phyloP scores from a whole-genome alignment of 257 asterid species.

The Primulina huaijiensis region DNA sequence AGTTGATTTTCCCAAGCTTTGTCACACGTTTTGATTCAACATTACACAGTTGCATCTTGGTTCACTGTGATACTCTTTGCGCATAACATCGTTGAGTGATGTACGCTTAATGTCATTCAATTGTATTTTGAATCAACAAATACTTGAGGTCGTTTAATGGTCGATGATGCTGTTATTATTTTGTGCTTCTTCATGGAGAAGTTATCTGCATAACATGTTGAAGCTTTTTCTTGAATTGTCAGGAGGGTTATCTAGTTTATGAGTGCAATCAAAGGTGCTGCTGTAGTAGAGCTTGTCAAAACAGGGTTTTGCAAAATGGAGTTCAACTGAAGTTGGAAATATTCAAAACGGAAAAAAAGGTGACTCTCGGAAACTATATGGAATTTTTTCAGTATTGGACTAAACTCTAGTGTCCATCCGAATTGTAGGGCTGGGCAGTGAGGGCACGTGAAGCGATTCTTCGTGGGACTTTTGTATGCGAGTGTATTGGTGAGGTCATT shows the following conservation, averaged over 20 bases:
- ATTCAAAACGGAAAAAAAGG: constrained; percentile 88
- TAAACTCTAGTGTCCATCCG: constrained; percentile 17
- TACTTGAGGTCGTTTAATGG: constrained; percentile 12
- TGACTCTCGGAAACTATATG: constrained; percentile 22
- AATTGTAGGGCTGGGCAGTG: constrained; percentile 95
- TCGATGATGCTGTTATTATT: not conserved
- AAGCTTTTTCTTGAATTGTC: constrained; percentile 33
- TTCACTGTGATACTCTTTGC: not conserved
- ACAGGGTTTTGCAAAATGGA: constrained; percentile 94
- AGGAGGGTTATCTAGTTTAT: constrained; percentile 96
- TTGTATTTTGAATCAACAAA: constrained; percentile 16
- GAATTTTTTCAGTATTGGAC: constrained; percentile 7
- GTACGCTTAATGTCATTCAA: constrained; percentile 2
- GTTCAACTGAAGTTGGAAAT: constrained; percentile 81
- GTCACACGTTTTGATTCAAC: constrained; percentile 12
- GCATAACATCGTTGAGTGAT: not conserved
- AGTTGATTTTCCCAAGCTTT: not conserved
- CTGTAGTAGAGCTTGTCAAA: constrained; percentile 76
- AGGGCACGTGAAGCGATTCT: constrained; percentile 80
- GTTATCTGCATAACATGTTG: constrained; percentile 6
- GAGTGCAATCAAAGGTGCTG: constrained; percentile 89
- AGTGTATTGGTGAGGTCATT: constrained; percentile 90
- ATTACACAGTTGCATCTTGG: constrained; percentile 5
- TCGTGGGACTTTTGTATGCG: constrained; percentile 92
- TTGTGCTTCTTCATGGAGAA: constrained; percentile 4